Conservation (phyloP, 2,329 filamentous ascomycete species). For the Mycosphaerella sp. region DNA sequence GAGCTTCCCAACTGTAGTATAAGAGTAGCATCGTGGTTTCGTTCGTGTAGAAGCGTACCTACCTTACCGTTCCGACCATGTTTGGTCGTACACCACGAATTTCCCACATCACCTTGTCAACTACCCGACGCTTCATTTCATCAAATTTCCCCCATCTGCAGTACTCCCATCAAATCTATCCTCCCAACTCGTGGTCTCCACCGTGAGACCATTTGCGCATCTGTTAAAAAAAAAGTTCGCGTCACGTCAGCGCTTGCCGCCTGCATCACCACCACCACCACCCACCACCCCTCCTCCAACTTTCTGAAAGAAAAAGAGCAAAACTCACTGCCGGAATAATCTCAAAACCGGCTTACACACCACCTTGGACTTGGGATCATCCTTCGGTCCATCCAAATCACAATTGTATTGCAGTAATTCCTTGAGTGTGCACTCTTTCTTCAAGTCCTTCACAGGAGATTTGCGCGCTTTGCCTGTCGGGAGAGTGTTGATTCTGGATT, state of each 20-base stretch:
- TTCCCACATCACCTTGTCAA: not conserved
- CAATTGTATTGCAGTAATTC: conserved; percentile 59
- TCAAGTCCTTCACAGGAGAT: conserved; percentile 43
- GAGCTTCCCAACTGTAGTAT: not conserved
- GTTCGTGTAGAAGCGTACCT: not conserved
- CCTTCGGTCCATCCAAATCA: conserved; percentile 44
- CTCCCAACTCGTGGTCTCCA: conserved; percentile 59
- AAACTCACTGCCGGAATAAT: conserved; percentile 52
- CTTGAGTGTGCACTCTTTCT: conserved; percentile 48
- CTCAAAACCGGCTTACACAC: conserved; percentile 53
- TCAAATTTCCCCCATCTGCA: conserved; percentile 2
- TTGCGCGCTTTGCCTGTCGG: conserved; percentile 49
- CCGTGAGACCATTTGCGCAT: conserved; percentile 50
- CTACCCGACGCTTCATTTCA: not conserved
- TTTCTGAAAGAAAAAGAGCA: not conserved
- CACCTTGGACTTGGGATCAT: conserved; percentile 38
- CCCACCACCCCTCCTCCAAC: not conserved
- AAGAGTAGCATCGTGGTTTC: not conserved
- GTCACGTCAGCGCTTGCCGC: not conserved
- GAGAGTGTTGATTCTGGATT: conserved; percentile 46
- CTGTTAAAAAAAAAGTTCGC: conserved; percentile 27
- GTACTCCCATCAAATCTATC: conserved; percentile 29
- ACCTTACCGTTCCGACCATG: not conserved
- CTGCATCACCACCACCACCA: too few species aligned
- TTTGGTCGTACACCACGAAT: not conserved